Base-by-base conservation (phyloP, 352 stramenopile genomes). In the Globisporangium rhizosaccharum region DNA sequence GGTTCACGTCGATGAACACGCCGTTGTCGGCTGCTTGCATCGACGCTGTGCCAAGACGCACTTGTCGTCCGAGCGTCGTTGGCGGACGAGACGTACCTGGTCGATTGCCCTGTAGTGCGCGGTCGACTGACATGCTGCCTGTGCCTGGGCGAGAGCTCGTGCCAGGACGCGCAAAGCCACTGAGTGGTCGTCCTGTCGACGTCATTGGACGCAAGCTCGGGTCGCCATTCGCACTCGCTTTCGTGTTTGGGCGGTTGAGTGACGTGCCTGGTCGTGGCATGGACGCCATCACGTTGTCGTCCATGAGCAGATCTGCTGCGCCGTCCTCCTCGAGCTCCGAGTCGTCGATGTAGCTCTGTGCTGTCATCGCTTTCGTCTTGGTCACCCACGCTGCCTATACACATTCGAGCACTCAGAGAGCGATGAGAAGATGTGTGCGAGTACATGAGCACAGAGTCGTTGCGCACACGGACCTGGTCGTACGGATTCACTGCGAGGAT, bases 311-410 rank as follows among this genome's bases (percentile, higher is more conserved):
- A 49, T 98, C 91, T 0, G 87, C 89, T 1, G 91, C 85, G 56
- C 90, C 90, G 65, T 96, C 81, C 45, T 96, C 90, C 59, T 97
- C 88, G 51, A 97, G 79, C 62, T 97, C 90, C 51, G 88, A 96
- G 68, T 98, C 92, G 70, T 98, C 92, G 39, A 98, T 80, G 71
- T 79, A 97, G 57, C 86, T 92, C 62, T 96, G 72, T 62, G 84
- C 76, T 3, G 87, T 97, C 53, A 98, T 66, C 26, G 88, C 88
- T 52, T 88, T 82, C 39, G 82, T 92, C 75, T 97, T 97, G 62
- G 90, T 87, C 51, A 96, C 78, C 90, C 91, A 97, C 26, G 79
- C 85, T 3, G 88, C 89, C 79, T 92, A 51, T 12, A 45, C 30
- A 11, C n/a, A 49, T 3, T 26, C 20, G 28, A 59, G n/a, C 36